phyloP scores from a whole-genome alignment of 2,329 filamentous ascomycete genomes.

The Parastagonospora avenae region DNA sequence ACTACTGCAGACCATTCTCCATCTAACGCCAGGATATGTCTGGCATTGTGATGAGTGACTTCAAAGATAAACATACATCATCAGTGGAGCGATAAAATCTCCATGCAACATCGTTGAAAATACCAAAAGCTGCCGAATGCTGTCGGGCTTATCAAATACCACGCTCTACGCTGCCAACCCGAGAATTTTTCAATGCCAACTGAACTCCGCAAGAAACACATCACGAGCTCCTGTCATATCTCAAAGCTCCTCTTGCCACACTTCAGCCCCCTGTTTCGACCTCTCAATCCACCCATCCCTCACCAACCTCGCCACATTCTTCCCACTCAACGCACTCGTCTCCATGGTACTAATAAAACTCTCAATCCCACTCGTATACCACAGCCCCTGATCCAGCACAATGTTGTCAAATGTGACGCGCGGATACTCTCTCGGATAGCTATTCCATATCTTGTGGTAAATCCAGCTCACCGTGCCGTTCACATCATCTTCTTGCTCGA shows the following conservation, averaged over 20 bases:
- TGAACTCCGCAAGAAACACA: not conserved
- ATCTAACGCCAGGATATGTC: no score
- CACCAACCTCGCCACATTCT: conserved; percentile 76
- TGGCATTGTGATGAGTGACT: no score
- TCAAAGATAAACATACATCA: no score
- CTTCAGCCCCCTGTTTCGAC: not conserved
- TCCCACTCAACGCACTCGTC: conserved; percentile 89
- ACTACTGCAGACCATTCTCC: no score
- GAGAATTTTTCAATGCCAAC: not conserved
- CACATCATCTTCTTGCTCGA: conserved; percentile 36
- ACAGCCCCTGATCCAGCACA: conserved; percentile 67
- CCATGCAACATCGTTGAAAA: no score
- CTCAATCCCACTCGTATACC: conserved; percentile 75
- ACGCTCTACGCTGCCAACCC: not conserved
- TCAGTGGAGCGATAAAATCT: no score
- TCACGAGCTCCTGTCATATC: no score
- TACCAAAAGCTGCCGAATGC: no score
- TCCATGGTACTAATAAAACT: conserved; percentile 98
- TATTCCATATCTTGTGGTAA: conserved; percentile 69
- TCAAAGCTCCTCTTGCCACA: conserved; percentile 3
- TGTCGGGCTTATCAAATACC: no score
- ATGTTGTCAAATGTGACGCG: conserved; percentile 86
- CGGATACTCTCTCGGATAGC: conserved; percentile 85
- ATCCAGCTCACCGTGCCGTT: conserved; percentile 41
- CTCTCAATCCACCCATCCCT: conserved; percentile 61